These are phyloP conservation scores for Nigrospora oryzae DNA, from an alignment of 2,329 filamentous ascomycete genomes.

Conservation along the genomic window DNA sequence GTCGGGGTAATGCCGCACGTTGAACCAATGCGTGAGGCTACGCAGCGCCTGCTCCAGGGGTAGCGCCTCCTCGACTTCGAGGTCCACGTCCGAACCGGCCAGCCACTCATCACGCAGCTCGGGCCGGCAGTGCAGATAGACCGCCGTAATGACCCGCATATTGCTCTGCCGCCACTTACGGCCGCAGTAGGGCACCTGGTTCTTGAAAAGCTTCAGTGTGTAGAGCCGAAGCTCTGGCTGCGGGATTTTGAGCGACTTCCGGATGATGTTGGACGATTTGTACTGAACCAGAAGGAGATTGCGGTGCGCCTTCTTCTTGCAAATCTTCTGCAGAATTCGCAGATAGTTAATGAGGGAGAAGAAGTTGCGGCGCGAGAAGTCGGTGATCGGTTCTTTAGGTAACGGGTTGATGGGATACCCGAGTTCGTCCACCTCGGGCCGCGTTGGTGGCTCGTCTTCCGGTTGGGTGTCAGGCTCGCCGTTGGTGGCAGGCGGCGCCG, in stretches of 20 bases:
- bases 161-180: conserved; percentile 97
- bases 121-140: conserved; percentile 88
- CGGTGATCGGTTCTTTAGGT: conserved; percentile 71
- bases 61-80: conserved; percentile 85
- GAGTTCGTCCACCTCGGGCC: conserved; percentile 73
- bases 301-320: conserved; percentile 89
- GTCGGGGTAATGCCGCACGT: conserved; percentile 73
- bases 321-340: conserved; percentile 94
- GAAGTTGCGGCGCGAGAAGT: conserved; percentile 90
- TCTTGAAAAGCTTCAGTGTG: conserved; percentile 97
- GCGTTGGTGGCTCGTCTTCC: conserved; percentile 24
- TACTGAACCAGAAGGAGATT: conserved; percentile 91
- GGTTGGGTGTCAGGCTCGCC: conserved; percentile 18
- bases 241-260: conserved; percentile 84
- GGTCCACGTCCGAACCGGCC: conserved; percentile 81
- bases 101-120: conserved; percentile 95
- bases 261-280: conserved; percentile 86
- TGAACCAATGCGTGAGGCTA: conserved; percentile 90
- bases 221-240: conserved; percentile 83
- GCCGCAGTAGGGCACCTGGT: conserved; percentile 94
- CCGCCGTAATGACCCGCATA: conserved; percentile 96
- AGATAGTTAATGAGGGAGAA: conserved; percentile 93
- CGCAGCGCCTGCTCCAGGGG: conserved; percentile 86
- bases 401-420: conserved; percentile 68
- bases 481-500: conserved; percentile 15